Percentiles rank a stretch among this genome's conserved stretches.
These are phyloP conservation scores for Kurtzmaniella natalensis DNA, from an alignment of 1,139 yeast species.

Conservation along the genomic window DNA sequence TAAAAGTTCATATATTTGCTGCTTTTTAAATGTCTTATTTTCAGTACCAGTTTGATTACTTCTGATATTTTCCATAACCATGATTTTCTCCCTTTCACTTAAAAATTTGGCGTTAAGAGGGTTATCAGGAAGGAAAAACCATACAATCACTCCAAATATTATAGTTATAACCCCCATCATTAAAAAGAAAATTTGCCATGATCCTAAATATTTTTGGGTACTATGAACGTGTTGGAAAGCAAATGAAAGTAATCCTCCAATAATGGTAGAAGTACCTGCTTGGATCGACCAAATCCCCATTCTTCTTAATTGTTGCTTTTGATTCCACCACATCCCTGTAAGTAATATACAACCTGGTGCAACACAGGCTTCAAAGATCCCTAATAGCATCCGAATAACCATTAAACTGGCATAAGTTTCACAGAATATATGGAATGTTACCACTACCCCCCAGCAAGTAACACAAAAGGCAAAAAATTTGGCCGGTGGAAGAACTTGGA, in stretches of 20 bases:
- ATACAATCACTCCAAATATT: slow-evolving; percentile 25
- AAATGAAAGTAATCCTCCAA: slow-evolving; percentile 38
- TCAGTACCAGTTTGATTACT: slow-evolving; percentile 27
- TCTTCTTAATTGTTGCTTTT: slow-evolving; percentile 32
- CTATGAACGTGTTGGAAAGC: slow-evolving; percentile 37
- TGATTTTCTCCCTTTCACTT: slow-evolving; percentile 21
- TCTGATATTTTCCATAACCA: slow-evolving; percentile 26
- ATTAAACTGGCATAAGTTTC: slow-evolving; percentile 36
- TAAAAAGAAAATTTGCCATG: slow-evolving; percentile 39
- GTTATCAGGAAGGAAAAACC: slow-evolving; percentile 28
- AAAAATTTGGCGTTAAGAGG: slow-evolving; percentile 29
- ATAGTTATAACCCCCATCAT: slow-evolving; percentile 34
- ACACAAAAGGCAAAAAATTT: slow-evolving; percentile 35
- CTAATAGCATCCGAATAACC: slow-evolving; percentile 38
- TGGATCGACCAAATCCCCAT: slow-evolving; percentile 37
- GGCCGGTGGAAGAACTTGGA: slow-evolving; percentile 37
- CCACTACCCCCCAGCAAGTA: slow-evolving; percentile 39
- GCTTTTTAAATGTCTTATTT: slow-evolving; percentile 14
- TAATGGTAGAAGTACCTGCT: slow-evolving; percentile 37
- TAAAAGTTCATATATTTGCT: slow-evolving; percentile 26
- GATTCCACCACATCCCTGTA: slow-evolving; percentile 40
- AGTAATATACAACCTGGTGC: slow-evolving; percentile 42
- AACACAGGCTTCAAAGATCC: slow-evolving; percentile 39
- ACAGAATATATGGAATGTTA: slow-evolving; percentile 31
- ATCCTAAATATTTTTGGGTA: slow-evolving; percentile 15